Conservation (phyloP, 345 rosid species). For the Abelmoschus esculentus region DNA sequence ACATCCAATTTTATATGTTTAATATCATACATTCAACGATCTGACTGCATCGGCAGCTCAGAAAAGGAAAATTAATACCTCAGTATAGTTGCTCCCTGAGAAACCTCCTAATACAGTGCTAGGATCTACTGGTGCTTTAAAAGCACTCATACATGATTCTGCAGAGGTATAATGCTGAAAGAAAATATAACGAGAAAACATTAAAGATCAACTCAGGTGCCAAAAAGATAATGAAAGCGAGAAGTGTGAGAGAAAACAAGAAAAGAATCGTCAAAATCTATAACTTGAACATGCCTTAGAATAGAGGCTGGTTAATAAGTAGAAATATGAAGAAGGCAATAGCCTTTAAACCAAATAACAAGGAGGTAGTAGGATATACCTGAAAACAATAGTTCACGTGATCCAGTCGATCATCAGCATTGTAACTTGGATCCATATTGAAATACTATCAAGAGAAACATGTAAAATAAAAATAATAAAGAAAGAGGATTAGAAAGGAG, state of each 20-base stretch:
- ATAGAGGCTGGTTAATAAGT: background rate
- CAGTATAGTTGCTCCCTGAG: constrained; percentile 69
- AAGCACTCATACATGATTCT: constrained; percentile 84
- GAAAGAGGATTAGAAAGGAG: too few species aligned
- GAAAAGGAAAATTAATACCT: constrained; percentile 41
- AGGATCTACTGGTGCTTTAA: constrained; percentile 95
- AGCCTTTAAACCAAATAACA: constrained; percentile 8
- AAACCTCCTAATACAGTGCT: constrained; percentile 89
- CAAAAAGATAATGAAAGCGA: background rate
- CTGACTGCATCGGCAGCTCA: constrained; percentile 3
- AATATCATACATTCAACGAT: constrained; percentile 18
- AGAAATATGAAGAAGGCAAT: background rate
- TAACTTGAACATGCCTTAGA: background rate
- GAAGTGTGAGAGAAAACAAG: background rate
- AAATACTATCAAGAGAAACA: too few species aligned
- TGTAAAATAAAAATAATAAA: too few species aligned
- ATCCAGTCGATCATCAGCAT: too few species aligned
- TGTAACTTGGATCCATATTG: too few species aligned
- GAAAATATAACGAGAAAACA: constrained; percentile 6
- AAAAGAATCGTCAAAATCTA: background rate
- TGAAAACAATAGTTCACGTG: too few species aligned
- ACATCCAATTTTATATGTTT: constrained; percentile 13
- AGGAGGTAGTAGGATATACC: background rate
- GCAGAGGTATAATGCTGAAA: constrained; percentile 86
- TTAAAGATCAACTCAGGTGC: constrained; percentile 10